Evolutionary conservation across 2,329 filamentous ascomycete species (phyloP), one percentile per base, ranked within the genome.

Genomic region (Ascochyta fabae): DNA sequence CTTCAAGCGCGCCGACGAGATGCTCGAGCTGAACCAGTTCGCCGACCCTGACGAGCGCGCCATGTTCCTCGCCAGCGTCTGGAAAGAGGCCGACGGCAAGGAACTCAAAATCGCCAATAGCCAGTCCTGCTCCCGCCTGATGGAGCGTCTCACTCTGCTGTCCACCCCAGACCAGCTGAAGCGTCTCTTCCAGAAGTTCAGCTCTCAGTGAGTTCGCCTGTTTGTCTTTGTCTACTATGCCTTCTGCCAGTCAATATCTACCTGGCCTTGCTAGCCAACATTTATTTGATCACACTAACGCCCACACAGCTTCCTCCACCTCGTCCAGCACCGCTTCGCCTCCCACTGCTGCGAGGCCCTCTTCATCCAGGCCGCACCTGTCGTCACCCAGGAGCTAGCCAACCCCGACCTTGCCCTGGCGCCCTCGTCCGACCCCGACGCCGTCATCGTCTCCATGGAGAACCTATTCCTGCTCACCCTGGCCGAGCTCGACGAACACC

Each of bases 321-420:
- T 99, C 26, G 88, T 97, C 47, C 93, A 96, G 73, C 95, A 99
- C 78, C 89, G 95, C 16, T 99, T 99, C 70, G 95, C 95, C 5
- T 96, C 93, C 58, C 95, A 99, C 79, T 98, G 94, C 78, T 97
- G 93, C 74, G 95, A 99, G 78, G 91, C 91, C 24, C 83, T 99
- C 29, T 98, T 99, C 75, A 81, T 93, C 44, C 86, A 90, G 61
- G 89, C 91, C 1, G 93, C 93, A 0, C 88, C 90, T 1, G 79
- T 89, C 10, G 90, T 96, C 34, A 89, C 89, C 13, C 81, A 88
- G 58, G 93, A 96, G 75, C 77, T 91, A 15, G 75, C 78, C 6
- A 74, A 82, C 72, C 62, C 84, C 72, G 40, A 79, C 70, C 65
- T 74, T 73, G n/a, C 64, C 22, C 58, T 80, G 29, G 72, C 71